Evolutionary conservation across 768 basidiomycete species (phyloP).

Genomic region (Lactifluus rugatus): DNA sequence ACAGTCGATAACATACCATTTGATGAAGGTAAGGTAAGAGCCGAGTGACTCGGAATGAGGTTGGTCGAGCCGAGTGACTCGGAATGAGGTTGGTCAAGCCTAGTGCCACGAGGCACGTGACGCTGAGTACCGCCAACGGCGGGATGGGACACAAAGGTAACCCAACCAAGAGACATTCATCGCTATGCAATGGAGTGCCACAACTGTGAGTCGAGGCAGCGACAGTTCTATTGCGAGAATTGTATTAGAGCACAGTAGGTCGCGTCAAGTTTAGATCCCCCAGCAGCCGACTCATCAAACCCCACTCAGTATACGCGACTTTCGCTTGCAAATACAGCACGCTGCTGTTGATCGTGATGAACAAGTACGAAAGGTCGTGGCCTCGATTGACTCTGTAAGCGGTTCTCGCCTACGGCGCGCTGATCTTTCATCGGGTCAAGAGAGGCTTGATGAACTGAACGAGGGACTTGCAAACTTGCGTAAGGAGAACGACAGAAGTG

Average conservation of each 20-base stretch:
- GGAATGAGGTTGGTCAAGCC: too few relatives aligned
- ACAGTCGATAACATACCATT: too few relatives aligned
- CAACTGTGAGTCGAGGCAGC: slow-evolving; percentile 20
- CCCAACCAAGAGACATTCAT: not conserved
- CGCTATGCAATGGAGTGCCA: slow-evolving; percentile 21
- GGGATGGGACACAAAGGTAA: too few relatives aligned
- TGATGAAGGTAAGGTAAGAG: too few relatives aligned
- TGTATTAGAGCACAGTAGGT: slow-evolving; percentile 20
- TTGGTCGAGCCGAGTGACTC: too few relatives aligned
- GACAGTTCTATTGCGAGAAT: slow-evolving; percentile 20
- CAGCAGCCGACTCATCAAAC: not conserved
- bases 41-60: too few relatives aligned
- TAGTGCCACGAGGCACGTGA: slow-evolving; percentile 3
- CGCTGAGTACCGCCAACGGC: not conserved
- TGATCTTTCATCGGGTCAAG: slow-evolving; percentile 37
- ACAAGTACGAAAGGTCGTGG: slow-evolving; percentile 43
- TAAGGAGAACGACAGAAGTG: slow-evolving; percentile 56
- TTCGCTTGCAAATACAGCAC: slow-evolving; percentile 47
- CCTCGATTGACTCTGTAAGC: slow-evolving; percentile 38
- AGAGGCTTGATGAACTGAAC: slow-evolving; percentile 42
- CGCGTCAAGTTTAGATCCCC: not conserved
- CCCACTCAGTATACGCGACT: slow-evolving; percentile 41
- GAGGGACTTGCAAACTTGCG: slow-evolving; percentile 38
- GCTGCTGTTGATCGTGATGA: slow-evolving; percentile 53
- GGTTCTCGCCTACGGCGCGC: slow-evolving; percentile 40